Evolutionary conservation across 2,329 filamentous ascomycete species (phyloP), one percentile per base, ranked within the genome.

Genomic region (Penicillium aurantiogriseum): DNA sequence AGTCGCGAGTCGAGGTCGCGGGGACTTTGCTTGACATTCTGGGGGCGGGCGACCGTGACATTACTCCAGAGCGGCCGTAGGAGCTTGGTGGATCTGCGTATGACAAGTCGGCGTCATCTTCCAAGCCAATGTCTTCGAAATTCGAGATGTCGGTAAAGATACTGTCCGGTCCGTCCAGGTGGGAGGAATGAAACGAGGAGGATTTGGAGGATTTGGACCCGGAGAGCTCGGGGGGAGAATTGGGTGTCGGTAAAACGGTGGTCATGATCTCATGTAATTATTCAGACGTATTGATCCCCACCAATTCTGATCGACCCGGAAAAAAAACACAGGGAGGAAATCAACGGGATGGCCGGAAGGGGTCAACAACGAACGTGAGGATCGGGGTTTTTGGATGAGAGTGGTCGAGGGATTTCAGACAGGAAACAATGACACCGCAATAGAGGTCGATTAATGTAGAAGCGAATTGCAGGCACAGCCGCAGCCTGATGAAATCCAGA

Each of bases 41-140:
- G 31, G 65, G 60, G 9, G 67, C 61, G 19, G 68, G 63, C 29
- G 70, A 66, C 55, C 69, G 70, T 23, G 63, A 46, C 23, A 69
- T 57, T 29, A 62, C 61, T n/a, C 64, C 63, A 21, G 62, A 42
- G 42, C 70, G 67, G 49, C 59, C 62, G 60, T 74, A 74, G 17
- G 71, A 67, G 44, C 68, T 62, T 17, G 63, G 55, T 23, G 66
- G 58, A 51, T 71, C 58, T 52, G 68, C 63, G 59, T 73, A 69
- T 50, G 71, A 64, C 25, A 69, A 29, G 29, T 81, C 80, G 27
- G 76, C 67, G 60, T 92, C 87, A 66, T 90, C 88, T 59, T 92
- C 88, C 31, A 97, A 85, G 13, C 89, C 91, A 71, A 97, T 96
- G 63, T 97, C 93, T 73, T 97, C 93, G 68, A 97, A 97, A 73